A percentile compares a stretch with the other conserved stretches of the same genome.
Conservation (phyloP, 2,329 filamentous ascomycete genomes). For the Acrocalymma vagum region DNA sequence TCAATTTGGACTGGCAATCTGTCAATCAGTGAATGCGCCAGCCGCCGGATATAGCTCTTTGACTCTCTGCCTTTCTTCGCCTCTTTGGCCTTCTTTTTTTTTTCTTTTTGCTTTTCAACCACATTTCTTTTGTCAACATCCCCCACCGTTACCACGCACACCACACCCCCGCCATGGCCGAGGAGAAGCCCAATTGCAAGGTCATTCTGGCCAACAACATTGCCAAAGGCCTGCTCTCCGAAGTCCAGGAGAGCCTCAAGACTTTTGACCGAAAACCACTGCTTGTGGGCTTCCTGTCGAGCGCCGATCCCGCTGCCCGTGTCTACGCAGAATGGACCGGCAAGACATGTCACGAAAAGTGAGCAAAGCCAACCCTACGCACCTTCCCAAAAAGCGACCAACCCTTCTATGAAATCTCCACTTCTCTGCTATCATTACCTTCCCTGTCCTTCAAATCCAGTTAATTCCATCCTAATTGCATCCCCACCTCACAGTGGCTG, state of each 20-base stretch:
- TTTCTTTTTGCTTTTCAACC: conserved; percentile 5
- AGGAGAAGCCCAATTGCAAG: conserved; percentile 73
- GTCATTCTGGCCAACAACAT: conserved; percentile 89
- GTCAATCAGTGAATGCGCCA: no score
- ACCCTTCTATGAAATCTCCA: no score
- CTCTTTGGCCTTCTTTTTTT: conserved; percentile 3
- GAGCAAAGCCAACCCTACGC: conserved; percentile 52
- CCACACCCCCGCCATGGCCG: conserved; percentile 41
- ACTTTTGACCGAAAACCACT: conserved; percentile 77
- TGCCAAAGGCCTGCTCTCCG: conserved; percentile 79
- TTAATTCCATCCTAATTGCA: background rate
- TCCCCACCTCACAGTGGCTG: conserved; percentile 72
- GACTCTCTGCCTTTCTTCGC: no score
- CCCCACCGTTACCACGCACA: background rate
- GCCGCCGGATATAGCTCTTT: no score
- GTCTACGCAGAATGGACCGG: conserved; percentile 98
- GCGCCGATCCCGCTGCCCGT: conserved; percentile 86
- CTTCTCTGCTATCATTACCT: no score
- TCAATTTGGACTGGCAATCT: no score
- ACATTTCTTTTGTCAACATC: conserved; percentile 7
- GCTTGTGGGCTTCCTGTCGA: conserved; percentile 91
- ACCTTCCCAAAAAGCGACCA: no score
- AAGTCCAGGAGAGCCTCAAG: conserved; percentile 79
- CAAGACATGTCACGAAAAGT: conserved; percentile 97
- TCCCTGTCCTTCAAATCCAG: no score